These are phyloP conservation scores for Tetrahymena thermophila DNA, from an alignment of 73 alveolate genomes.

Conservation along the genomic window DNA sequence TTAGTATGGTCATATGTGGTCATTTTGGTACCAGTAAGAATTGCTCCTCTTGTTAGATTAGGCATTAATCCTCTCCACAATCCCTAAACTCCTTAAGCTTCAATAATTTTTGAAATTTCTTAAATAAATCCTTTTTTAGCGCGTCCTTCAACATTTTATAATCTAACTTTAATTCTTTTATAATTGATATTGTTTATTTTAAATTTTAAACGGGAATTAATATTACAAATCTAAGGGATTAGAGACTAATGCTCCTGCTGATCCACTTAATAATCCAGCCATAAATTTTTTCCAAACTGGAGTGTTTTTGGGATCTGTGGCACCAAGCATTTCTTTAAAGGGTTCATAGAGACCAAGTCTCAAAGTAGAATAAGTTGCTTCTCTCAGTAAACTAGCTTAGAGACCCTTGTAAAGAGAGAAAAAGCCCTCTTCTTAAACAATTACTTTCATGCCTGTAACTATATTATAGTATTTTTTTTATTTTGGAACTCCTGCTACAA, in stretches of 20 bases:
- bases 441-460: conserved; percentile 26
- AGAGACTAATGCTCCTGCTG: conserved; percentile 67
- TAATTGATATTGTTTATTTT: neutral
- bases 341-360: conserved; percentile 65
- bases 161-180: conserved; percentile 50
- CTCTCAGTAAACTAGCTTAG: conserved; percentile 47
- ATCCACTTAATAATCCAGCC: conserved; percentile 73
- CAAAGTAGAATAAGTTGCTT: conserved; percentile 44
- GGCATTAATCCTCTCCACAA: conserved; percentile 67
- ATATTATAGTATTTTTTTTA: conserved; percentile 34
- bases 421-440: conserved; percentile 40
- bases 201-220: neutral
- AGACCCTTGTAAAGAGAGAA: conserved; percentile 51
- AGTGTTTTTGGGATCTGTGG: conserved; percentile 53
- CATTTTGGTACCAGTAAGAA: conserved; percentile 63
- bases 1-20: conserved; percentile 78
- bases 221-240: conserved; percentile 69
- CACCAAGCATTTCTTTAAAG: conserved; percentile 52
- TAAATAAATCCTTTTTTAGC: conserved; percentile 7
- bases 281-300: conserved; percentile 55
- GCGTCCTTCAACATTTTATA: conserved; percentile 59
- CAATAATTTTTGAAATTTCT: conserved; percentile 8
- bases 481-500: conserved; percentile 32
- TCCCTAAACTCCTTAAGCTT: conserved; percentile 55
- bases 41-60: conserved; percentile 63